Base-by-base conservation (phyloP, 2,329 filamentous ascomycete genomes). In the Polytolypa hystricis region DNA sequence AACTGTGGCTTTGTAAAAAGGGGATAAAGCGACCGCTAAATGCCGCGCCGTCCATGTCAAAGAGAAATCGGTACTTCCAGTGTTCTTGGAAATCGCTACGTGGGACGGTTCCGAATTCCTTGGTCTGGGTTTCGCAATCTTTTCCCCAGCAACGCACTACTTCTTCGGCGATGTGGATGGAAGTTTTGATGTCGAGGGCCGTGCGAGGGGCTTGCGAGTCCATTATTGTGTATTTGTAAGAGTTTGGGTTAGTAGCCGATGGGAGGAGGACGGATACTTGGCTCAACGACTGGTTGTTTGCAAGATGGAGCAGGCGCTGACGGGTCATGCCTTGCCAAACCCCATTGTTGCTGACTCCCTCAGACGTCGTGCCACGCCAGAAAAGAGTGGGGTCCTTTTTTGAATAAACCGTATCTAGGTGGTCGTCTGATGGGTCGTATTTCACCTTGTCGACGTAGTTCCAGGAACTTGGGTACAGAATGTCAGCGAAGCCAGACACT, bases 311-410 rank as follows among this genome's bases (percentile, higher is more conserved):
- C 14, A 89, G 68, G 7, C 84, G 77, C 49, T 85, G 74, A 51
- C 66, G 77, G 54, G 64, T 75, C 80, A 70, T 84, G 61, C 60
- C 81, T 64, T 60, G 74, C 80, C 61, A 87, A 46, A 55, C 70
- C 44, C 61, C 77, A 52, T 48, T 67, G 44, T 53, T 62, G 53
- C 66, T 60, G 43, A 65, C 53, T 49, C 70, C 62, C 55, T 77
- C 72, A 3, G 70, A 72, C 2, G 79, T 75, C 8, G 69, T 67
- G n/a, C 80, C 81, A 34, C 82, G 76, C 84, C 84, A 93, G 56
- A 81, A 81, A 3, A 89, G 63, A 1, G 65, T 64, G 42, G 79
- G 71, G 30, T 71, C 64, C 48, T 86, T 85, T 32, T 76, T 61
- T 0, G 60, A 50, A 43, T 83, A 87, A 1, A 59, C 53, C 4